A percentile compares a stretch with the other conserved stretches of the same genome.
Evolutionary conservation across 2,329 filamentous ascomycete species (phyloP).

Genomic region (Westerdykella ornata): DNA sequence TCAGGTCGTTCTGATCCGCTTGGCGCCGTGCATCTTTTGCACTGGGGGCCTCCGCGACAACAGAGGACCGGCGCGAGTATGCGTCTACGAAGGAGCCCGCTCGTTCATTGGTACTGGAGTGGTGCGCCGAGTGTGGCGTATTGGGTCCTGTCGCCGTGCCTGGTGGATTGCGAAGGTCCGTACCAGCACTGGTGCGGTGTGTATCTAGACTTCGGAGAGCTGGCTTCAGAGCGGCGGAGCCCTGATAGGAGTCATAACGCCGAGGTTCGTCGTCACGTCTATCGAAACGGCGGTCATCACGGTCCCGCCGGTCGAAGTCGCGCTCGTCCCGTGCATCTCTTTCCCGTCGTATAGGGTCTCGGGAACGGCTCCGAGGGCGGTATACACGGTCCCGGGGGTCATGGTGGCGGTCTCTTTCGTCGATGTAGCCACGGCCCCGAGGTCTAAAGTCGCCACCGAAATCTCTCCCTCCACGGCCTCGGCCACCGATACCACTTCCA

Average conservation of each 20-base stretch:
- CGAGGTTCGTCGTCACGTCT: slow-evolving; percentile 40
- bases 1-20: slow-evolving; percentile 40
- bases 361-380: slow-evolving; percentile 57
- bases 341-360: slow-evolving; percentile 52
- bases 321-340: slow-evolving; percentile 39
- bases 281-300: slow-evolving; percentile 40
- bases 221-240: slow-evolving; percentile 27
- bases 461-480: slow-evolving; percentile 43
- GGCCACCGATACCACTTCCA: slow-evolving; percentile 48
- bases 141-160: slow-evolving; percentile 29
- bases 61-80: slow-evolving; percentile 33
- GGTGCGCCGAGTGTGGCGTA: slow-evolving; percentile 27
- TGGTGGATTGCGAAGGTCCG: slow-evolving; percentile 28
- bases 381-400: slow-evolving; percentile 41
- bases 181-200: slow-evolving; percentile 21
- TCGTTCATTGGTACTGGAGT: slow-evolving; percentile 30
- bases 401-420: slow-evolving; percentile 48
- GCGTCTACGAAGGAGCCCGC: slow-evolving; percentile 24
- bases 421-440: slow-evolving; percentile 44
- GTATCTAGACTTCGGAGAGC: slow-evolving; percentile 26
- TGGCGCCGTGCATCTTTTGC: slow-evolving; percentile 35
- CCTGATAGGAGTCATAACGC: slow-evolving; percentile 39
- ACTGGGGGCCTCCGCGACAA: slow-evolving; percentile 29
- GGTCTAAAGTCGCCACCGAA: slow-evolving; percentile 25
- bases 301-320: slow-evolving; percentile 37